Evolutionary conservation across 768 basidiomycete species (phyloP).

Genomic region (Gautieria morchelliformis): DNA sequence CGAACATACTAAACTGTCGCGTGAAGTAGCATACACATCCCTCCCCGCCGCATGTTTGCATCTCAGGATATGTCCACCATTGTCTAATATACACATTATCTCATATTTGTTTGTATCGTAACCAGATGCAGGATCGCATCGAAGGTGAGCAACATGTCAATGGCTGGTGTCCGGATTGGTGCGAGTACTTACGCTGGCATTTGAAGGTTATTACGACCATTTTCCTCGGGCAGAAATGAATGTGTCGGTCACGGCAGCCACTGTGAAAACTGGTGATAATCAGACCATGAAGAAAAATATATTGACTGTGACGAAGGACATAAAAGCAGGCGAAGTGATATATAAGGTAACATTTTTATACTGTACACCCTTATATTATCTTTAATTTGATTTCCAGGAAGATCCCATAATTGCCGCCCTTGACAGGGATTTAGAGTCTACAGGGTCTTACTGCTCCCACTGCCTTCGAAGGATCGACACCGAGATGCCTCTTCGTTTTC

Average conservation of each 20-base stretch:
- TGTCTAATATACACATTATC: conserved; percentile 11
- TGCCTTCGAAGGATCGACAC: conserved; percentile 55
- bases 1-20: conserved; percentile 1
- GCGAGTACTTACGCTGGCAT: not conserved
- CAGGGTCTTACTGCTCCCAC: conserved; percentile 62
- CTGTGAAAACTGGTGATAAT: conserved; percentile 4
- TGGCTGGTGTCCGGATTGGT: not conserved
- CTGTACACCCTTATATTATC: not conserved
- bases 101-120: conserved; percentile 3
- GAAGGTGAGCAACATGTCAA: conserved; percentile 54
- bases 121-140: conserved; percentile 55
- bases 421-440: conserved; percentile 59
- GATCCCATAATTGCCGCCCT: conserved; percentile 60
- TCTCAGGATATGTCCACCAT: conserved; percentile 4
- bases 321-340: conserved; percentile 62
- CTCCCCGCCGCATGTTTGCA: conserved; percentile 4
- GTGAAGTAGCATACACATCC: conserved; percentile 11
- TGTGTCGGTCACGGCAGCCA: conserved; percentile 41
- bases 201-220: conserved; percentile 59
- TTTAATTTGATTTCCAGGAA: conserved; percentile 40
- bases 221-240: conserved; percentile 72
- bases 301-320: conserved; percentile 57
- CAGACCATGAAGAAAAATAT: conserved; percentile 29
- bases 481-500: conserved; percentile 33
- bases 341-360: conserved; percentile 45